These are phyloP conservation scores for Pestalotiopsis sp. DNA, from an alignment of 2,329 filamentous ascomycete species.

Conservation along the genomic window DNA sequence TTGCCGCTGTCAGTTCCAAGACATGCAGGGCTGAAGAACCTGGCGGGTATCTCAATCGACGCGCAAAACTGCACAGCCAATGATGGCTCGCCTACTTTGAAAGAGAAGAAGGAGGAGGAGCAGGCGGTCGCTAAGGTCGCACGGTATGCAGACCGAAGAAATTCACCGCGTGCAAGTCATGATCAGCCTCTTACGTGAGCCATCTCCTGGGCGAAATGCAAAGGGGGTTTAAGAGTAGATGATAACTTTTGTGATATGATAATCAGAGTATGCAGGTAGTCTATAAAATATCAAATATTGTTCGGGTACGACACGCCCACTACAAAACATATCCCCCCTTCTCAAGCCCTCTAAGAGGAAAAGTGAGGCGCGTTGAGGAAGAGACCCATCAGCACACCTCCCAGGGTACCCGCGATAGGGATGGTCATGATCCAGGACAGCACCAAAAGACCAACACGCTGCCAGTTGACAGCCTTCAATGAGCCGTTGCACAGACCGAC, in stretches of 20 bases:
- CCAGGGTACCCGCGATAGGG: slow-evolving; percentile 61
- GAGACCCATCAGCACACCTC: slow-evolving; percentile 50
- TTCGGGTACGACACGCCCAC: slow-evolving; percentile 1
- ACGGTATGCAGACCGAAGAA: no score
- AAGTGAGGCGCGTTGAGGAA: slow-evolving; percentile 63
- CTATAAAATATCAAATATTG: background rate
- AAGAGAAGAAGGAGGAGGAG: no score
- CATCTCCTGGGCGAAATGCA: background rate
- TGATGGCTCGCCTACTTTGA: no score
- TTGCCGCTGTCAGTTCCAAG: no score
- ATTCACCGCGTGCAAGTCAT: no score
- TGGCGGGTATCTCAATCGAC: no score
- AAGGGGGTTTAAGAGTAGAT: background rate
- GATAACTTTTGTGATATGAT: background rate
- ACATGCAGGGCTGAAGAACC: no score
- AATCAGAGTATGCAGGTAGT: background rate
- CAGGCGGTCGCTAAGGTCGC: no score
- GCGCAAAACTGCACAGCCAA: no score
- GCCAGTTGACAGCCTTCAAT: slow-evolving; percentile 73
- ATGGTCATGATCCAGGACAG: slow-evolving; percentile 70
- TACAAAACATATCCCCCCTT: background rate
- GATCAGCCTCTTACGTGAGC: no score
- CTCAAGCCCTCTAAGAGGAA: slow-evolving; percentile 2
- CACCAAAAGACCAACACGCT: slow-evolving; percentile 68
- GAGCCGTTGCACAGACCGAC: slow-evolving; percentile 78